Evolutionary conservation across 2,329 filamentous ascomycete genomes (phyloP).

Genomic region (Beauveria pseudobassiana): DNA sequence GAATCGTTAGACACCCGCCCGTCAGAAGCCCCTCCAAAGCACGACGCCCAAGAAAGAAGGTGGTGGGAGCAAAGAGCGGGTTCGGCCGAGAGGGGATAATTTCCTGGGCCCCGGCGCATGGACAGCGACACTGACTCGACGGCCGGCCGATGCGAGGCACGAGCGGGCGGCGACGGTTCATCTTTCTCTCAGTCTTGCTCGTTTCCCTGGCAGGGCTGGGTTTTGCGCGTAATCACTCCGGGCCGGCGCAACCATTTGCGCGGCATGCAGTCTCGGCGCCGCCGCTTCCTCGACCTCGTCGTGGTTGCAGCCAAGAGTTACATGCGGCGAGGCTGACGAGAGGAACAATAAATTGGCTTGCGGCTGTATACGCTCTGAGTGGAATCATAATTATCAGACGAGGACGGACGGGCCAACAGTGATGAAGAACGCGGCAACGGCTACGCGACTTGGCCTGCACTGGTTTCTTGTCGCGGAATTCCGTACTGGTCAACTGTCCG

Average conservation of each 20-base stretch:
- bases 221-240: background rate
- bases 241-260: background rate
- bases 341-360: background rate
- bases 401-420: background rate
- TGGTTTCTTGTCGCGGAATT: background rate
- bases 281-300: too few species aligned
- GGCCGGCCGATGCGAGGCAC: background rate
- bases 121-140: background rate
- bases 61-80: background rate
- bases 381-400: background rate
- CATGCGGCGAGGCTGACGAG: too few species aligned
- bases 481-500: background rate
- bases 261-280: too few species aligned
- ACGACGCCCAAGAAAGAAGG: background rate
- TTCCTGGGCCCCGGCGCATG: background rate
- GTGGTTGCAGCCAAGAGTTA: too few species aligned
- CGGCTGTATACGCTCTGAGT: background rate
- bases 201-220: background rate
- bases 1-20: background rate
- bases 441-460: too few species aligned
- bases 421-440: background rate
- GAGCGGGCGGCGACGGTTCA: background rate
- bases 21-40: background rate
- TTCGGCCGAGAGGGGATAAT: background rate
- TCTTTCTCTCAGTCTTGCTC: background rate